Evolutionary conservation across 495 filamentous ascomycete genomes (phyloP).

Genomic region (Hyaloscypha hepaticicola): DNA sequence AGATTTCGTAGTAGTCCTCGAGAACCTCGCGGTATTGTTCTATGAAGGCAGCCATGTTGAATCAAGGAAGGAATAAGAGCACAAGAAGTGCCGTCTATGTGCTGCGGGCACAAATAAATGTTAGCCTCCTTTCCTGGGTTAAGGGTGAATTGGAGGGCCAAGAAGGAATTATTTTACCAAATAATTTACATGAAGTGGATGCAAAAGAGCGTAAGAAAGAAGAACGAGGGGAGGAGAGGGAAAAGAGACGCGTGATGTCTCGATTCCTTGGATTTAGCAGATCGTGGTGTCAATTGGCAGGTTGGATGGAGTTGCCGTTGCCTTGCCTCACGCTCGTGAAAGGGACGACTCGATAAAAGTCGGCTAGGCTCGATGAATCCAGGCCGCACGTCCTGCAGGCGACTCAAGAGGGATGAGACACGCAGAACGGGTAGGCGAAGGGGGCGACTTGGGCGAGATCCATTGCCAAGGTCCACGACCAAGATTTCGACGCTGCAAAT

Average conservation of each 20-base stretch:
- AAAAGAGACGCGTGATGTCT: background rate
- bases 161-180: slow-evolving; percentile 20
- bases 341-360: background rate
- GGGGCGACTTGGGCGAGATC: background rate
- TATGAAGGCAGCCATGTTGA: slow-evolving; percentile 25
- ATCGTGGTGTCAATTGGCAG: slow-evolving; percentile 4
- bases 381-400: background rate
- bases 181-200: slow-evolving; percentile 28
- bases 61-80: slow-evolving; percentile 6
- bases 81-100: slow-evolving; percentile 28
- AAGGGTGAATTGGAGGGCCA: slow-evolving; percentile 2
- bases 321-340: too few relatives aligned
- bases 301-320: background rate
- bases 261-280: background rate
- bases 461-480: background rate
- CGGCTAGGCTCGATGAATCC: background rate
- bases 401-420: slow-evolving; percentile 4
- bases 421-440: too few relatives aligned
- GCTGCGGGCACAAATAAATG: slow-evolving; percentile 13
- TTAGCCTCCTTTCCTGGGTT: slow-evolving; percentile 10
- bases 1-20: slow-evolving; percentile 27
- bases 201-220: slow-evolving; percentile 22
- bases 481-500: background rate
- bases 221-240: slow-evolving; percentile 6
- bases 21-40: slow-evolving; percentile 25